A percentile compares a stretch with the other conserved stretches of the same genome.
Conservation (phyloP, 306 rosid genomes). For the Coriaria nepalensis region DNA sequence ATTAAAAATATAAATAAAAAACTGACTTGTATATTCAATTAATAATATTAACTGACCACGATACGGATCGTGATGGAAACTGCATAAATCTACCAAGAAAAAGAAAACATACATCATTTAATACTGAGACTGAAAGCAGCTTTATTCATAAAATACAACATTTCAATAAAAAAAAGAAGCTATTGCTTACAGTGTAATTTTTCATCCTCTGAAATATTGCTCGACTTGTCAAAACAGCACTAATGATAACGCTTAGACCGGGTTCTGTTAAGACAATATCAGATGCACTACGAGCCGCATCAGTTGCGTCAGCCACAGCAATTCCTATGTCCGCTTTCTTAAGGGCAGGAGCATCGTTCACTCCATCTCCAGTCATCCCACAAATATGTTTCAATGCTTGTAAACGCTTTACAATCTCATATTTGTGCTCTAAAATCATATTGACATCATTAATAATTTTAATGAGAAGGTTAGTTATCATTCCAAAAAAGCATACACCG, state of each 20-base stretch:
- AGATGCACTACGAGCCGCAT: conserved; percentile 99
- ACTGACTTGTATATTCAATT: not conserved
- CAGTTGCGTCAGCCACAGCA: conserved; percentile 99
- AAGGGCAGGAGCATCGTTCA: conserved; percentile 98
- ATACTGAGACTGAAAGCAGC: too few species aligned
- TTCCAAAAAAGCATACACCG: too few species aligned
- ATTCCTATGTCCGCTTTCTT: conserved; percentile 97
- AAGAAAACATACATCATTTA: not conserved
- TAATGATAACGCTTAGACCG: conserved; percentile 91
- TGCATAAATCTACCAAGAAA: conserved; percentile 69
- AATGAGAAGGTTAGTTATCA: too few species aligned
- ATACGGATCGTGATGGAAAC: conserved; percentile 97
- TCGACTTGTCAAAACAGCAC: conserved; percentile 96
- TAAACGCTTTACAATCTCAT: conserved; percentile 95
- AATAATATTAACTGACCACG: conserved; percentile 41
- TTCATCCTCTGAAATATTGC: conserved; percentile 99
- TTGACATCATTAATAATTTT: conserved; percentile 5
- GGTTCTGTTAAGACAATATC: conserved; percentile 97
- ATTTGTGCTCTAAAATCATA: conserved; percentile 72
- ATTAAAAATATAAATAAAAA: not conserved
- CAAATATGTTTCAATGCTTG: conserved; percentile 98
- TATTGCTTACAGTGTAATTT: conserved; percentile 71
- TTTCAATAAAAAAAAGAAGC: not conserved
- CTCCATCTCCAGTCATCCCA: conserved; percentile 99
- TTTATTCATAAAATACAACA: not conserved